phyloP scores from a whole-genome alignment of 2,329 filamentous ascomycete species.

The Davidsoniella eucalypti region DNA sequence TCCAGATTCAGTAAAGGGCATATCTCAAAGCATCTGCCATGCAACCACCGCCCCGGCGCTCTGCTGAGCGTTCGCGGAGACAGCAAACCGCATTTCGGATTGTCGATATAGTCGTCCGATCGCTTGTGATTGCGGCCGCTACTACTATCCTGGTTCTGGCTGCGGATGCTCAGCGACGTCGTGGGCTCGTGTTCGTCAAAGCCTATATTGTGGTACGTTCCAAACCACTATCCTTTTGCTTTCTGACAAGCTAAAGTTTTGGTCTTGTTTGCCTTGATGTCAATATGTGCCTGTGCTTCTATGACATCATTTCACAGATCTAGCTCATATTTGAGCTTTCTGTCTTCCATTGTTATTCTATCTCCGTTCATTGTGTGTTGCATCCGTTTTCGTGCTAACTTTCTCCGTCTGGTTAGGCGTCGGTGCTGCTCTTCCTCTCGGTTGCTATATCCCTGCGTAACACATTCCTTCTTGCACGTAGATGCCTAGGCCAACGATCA shows the following conservation, averaged over 20 bases:
- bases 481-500: background rate
- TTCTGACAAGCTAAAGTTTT: too few species aligned
- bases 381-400: too few species aligned
- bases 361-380: background rate
- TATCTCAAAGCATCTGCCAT: background rate
- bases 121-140: constrained; percentile 1
- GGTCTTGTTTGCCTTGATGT: too few species aligned
- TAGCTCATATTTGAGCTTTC: background rate
- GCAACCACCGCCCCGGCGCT: background rate
- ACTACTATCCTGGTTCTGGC: constrained; percentile 3
- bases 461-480: background rate
- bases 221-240: background rate
- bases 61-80: background rate
- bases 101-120: constrained; percentile 3
- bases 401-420: background rate
- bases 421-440: background rate
- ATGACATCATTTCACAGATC: background rate
- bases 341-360: background rate
- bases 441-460: background rate
- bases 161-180: background rate
- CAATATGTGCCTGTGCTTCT: background rate
- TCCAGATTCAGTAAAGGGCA: background rate
- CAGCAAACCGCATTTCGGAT: constrained; percentile 4
- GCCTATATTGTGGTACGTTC: constrained; percentile 5
- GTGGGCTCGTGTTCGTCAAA: constrained; percentile 1